These are phyloP conservation scores for Candida pseudoviswanathii DNA, from an alignment of 1,139 yeast species.

Conservation along the genomic window DNA sequence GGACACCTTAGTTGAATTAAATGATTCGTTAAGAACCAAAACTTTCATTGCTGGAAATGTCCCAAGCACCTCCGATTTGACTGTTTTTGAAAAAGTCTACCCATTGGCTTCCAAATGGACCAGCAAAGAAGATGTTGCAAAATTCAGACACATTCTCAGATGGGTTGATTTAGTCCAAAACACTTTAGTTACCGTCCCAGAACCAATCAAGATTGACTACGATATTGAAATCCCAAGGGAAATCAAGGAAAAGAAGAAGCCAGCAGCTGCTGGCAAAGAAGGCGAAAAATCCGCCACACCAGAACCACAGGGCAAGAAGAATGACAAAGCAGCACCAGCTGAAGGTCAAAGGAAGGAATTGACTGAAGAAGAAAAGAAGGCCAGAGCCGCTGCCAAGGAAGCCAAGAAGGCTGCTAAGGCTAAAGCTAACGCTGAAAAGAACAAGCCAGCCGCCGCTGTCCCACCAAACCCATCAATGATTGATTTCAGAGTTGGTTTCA, in stretches of 20 bases:
- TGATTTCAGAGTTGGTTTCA: slow-evolving; percentile 94
- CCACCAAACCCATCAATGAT: slow-evolving; percentile 80
- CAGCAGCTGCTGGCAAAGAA: slow-evolving; percentile 23
- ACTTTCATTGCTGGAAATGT: slow-evolving; percentile 70
- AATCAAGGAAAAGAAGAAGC: slow-evolving; percentile 52
- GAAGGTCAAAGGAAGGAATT: slow-evolving; percentile 24
- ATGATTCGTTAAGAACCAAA: slow-evolving; percentile 65
- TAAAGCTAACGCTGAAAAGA: slow-evolving; percentile 67
- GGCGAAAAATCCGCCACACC: slow-evolving; percentile 11
- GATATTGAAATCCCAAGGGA: slow-evolving; percentile 65
- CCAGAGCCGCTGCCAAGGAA: slow-evolving; percentile 53
- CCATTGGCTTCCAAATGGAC: slow-evolving; percentile 62
- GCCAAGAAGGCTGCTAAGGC: slow-evolving; percentile 79
- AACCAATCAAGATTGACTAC: slow-evolving; percentile 54
- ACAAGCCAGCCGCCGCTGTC: slow-evolving; percentile 56
- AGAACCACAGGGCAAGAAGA: slow-evolving; percentile 11
- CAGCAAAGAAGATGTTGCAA: slow-evolving; percentile 53
- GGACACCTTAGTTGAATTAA: slow-evolving; percentile 59
- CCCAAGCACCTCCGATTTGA: slow-evolving; percentile 69
- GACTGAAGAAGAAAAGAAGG: slow-evolving; percentile 64
- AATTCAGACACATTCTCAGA: slow-evolving; percentile 80
- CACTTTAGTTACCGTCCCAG: slow-evolving; percentile 56
- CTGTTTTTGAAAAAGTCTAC: slow-evolving; percentile 64
- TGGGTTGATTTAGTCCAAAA: slow-evolving; percentile 90
- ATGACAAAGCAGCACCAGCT: slow-evolving; percentile 17